These are phyloP conservation scores for Mycena venus DNA, from an alignment of 768 basidiomycete genomes.

Conservation along the genomic window DNA sequence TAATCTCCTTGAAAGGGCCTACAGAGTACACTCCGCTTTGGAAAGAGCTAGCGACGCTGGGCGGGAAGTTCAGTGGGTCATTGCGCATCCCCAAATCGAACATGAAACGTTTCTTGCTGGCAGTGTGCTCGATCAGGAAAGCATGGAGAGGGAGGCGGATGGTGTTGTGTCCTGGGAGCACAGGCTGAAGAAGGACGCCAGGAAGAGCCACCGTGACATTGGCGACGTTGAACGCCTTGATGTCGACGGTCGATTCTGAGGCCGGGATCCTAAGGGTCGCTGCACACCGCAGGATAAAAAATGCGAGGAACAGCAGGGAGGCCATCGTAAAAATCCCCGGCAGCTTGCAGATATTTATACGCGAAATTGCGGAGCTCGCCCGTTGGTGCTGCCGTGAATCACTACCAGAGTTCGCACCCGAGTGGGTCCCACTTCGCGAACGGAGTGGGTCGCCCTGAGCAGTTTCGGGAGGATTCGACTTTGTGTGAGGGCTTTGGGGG, in stretches of 20 bases:
- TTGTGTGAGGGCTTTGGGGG: too few relatives aligned
- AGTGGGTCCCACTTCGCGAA: not conserved
- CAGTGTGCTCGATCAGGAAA: conserved; percentile 26
- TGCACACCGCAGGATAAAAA: not conserved
- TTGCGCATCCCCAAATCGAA: conserved; percentile 28
- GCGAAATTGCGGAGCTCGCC: too few relatives aligned
- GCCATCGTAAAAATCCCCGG: not conserved
- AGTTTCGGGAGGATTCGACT: too few relatives aligned
- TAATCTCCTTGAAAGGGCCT: conserved; percentile 27
- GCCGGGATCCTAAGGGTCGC: conserved; percentile 7
- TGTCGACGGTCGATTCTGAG: conserved; percentile 13
- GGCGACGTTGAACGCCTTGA: conserved; percentile 29
- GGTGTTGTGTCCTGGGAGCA: conserved; percentile 20
- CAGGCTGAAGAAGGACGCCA: conserved; percentile 2
- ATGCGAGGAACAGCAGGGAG: not conserved
- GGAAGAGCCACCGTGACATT: conserved; percentile 15
- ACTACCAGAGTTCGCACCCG: not conserved
- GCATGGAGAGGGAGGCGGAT: conserved; percentile 10
- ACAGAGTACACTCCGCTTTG: conserved; percentile 5
- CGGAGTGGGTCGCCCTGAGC: not conserved
- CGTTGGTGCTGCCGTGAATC: too few relatives aligned
- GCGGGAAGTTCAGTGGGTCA: conserved; percentile 21
- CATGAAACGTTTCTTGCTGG: conserved; percentile 22
- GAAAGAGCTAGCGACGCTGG: conserved; percentile 12
- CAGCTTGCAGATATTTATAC: not conserved